Conservation (phyloP, 1,284 basidiomycete genomes). For the Sporisorium scitamineum region DNA sequence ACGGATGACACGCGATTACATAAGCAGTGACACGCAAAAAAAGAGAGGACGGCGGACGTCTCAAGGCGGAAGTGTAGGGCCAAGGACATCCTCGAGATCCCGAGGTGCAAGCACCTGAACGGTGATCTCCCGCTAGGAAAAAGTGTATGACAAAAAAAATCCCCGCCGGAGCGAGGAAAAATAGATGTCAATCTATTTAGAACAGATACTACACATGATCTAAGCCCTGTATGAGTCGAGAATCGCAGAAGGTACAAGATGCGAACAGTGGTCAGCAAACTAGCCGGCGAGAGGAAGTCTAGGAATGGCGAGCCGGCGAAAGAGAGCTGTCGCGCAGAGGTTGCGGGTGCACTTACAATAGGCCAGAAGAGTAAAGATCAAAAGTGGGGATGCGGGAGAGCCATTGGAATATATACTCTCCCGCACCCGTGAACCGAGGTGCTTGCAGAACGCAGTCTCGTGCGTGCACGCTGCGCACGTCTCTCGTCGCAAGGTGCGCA, state of each 20-base stretch:
- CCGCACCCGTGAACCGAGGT: not conserved
- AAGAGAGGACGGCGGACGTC: constrained; percentile 50
- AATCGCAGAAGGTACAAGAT: constrained; percentile 3
- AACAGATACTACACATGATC: constrained; percentile 66
- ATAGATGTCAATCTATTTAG: constrained; percentile 63
- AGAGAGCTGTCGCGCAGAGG: not conserved
- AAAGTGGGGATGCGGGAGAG: constrained; percentile 20
- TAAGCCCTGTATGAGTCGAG: constrained; percentile 49
- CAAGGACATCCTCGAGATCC: constrained; percentile 56
- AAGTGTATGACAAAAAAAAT: constrained; percentile 53
- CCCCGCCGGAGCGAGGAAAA: constrained; percentile 53
- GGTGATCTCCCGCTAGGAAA: constrained; percentile 50
- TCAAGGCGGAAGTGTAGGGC: constrained; percentile 57
- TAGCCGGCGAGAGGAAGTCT: not conserved
- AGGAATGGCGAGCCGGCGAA: not conserved
- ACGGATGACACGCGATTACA: constrained; percentile 18
- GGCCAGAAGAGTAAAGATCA: constrained; percentile 50
- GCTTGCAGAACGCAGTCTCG: constrained; percentile 10
- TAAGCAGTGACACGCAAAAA: constrained; percentile 31
- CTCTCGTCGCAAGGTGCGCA: no score
- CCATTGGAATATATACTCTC: constrained; percentile 38
- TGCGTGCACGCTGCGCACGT: not conserved
- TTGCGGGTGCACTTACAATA: constrained; percentile 45
- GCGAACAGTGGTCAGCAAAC: constrained; percentile 25
- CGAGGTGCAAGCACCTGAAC: constrained; percentile 52